Base-by-base conservation (phyloP, 768 basidiomycete genomes). In the Auricularia heimuer region DNA sequence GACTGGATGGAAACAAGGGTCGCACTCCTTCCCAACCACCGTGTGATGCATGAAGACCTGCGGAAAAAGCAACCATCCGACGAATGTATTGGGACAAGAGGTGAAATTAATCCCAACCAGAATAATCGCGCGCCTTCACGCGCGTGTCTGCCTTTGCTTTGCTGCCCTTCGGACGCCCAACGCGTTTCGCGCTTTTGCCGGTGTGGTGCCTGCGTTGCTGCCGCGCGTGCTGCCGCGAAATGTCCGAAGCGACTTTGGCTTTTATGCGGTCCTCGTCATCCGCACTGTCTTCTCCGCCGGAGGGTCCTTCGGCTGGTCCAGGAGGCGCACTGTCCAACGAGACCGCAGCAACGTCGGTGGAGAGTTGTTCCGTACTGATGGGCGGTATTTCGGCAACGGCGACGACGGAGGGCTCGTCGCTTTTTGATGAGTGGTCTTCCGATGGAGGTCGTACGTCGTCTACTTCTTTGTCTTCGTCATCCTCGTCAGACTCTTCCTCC, bases 141-240 rank as follows among this genome's bases (percentile, higher is more conserved):
- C 83, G 79, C 36, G 76, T 82, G 70, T 93, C 90, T 71, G 86
- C 85, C 76, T 92, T 95, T 64, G 87, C 87, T 73, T 95, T 95
- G 73, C 89, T 92, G 24, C 93, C 93, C 68, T 86, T 85, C 29
- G 85, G 78, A 45, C 90, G 79, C 14, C 78, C 80, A 35, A 80
- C 83, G 64, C 84, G 79, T 63, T 83, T 81, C 3, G 80, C 80
- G 6, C 82, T 80, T 67, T 86, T 83, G 74, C 87, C 90, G 1
- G 89, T 85, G 76, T 95, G 93, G 72, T 90, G 83, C 73, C 90
- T 91, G 65, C 82, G 81, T 71, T 89, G 82, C 69, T 89, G 82
- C 65, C 82, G 82, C 21, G 83, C 80, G 3, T 84, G 85, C 62
- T 75, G 71, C 70, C 84, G 86, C 2, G 79, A 75, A 21, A 91